Percentiles rank a stretch among this genome's conserved stretches.
Evolutionary conservation across 2,329 filamentous ascomycete genomes (phyloP).

Genomic region (Ilyonectria sp.): DNA sequence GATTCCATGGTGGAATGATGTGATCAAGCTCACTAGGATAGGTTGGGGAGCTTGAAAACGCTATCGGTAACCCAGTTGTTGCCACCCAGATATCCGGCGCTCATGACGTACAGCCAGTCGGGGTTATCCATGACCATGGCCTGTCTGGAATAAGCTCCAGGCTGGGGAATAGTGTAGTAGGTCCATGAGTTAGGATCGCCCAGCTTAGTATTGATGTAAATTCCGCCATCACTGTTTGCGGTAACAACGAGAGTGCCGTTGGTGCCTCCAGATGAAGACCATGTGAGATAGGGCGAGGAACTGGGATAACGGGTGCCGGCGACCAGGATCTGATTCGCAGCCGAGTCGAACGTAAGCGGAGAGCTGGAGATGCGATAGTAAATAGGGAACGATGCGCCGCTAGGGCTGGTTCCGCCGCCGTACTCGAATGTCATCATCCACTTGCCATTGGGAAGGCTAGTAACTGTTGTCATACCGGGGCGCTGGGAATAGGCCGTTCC

Average conservation of each 20-base stretch:
- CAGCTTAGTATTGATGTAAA: conserved; percentile 19
- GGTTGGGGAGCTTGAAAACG: conserved; percentile 24
- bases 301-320: conserved; percentile 2
- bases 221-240: neutral
- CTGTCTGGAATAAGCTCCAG: conserved; percentile 18
- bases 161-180: conserved; percentile 12
- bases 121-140: conserved; percentile 24
- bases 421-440: conserved; percentile 34
- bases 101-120: conserved; percentile 23
- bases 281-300: conserved; percentile 10
- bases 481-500: conserved; percentile 53
- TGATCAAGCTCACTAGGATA: neutral
- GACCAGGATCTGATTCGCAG: neutral
- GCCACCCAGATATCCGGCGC: conserved; percentile 11
- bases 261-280: neutral
- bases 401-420: neutral
- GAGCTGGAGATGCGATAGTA: conserved; percentile 29
- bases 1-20: too few species aligned
- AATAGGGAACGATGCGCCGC: neutral
- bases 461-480: conserved; percentile 20
- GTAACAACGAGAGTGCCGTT: conserved; percentile 20
- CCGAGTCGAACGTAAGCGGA: conserved; percentile 26
- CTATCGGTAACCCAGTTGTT: conserved; percentile 28
- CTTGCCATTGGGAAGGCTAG: conserved; percentile 1
- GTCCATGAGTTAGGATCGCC: conserved; percentile 14